phyloP scores from a whole-genome alignment of 202 grass and related monocot species.

The Eragrostis tef region DNA sequence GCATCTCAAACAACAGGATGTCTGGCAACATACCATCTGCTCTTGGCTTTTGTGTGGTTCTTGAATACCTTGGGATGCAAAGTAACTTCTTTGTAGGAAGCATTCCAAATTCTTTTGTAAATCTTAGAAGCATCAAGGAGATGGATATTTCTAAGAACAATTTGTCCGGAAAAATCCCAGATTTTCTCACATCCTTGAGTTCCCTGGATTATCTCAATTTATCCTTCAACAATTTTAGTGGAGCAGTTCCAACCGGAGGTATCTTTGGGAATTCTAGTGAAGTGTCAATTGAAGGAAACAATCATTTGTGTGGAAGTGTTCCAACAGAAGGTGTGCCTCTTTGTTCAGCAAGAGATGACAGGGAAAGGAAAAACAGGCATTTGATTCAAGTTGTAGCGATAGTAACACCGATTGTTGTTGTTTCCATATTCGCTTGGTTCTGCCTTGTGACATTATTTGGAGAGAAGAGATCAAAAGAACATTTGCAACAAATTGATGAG shows the following conservation, averaged over 20 bases:
- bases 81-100: slow-evolving; percentile 53
- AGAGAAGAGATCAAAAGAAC: neutral
- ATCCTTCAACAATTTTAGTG: slow-evolving; percentile 63
- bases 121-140: slow-evolving; percentile 33
- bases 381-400: neutral
- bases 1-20: slow-evolving; percentile 57
- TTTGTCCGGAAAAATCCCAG: slow-evolving; percentile 51
- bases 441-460: neutral
- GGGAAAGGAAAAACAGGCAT: neutral
- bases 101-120: slow-evolving; percentile 49
- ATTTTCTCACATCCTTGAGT: slow-evolving; percentile 21
- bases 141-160: slow-evolving; percentile 61
- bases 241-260: slow-evolving; percentile 42
- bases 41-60: slow-evolving; percentile 42
- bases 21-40: slow-evolving; percentile 44
- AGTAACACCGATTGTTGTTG: slow-evolving; percentile 1
- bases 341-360: neutral
- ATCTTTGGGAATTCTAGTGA: slow-evolving; percentile 41
- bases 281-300: slow-evolving; percentile 53
- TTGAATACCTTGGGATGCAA: slow-evolving; percentile 54
- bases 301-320: slow-evolving; percentile 41
- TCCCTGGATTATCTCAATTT: slow-evolving; percentile 52
- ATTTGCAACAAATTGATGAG: neutral
- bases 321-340: neutral
- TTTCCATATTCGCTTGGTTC: neutral